These are phyloP conservation scores for Senecio squalidus DNA, from an alignment of 140 eudicot genomes.

Conservation along the genomic window DNA sequence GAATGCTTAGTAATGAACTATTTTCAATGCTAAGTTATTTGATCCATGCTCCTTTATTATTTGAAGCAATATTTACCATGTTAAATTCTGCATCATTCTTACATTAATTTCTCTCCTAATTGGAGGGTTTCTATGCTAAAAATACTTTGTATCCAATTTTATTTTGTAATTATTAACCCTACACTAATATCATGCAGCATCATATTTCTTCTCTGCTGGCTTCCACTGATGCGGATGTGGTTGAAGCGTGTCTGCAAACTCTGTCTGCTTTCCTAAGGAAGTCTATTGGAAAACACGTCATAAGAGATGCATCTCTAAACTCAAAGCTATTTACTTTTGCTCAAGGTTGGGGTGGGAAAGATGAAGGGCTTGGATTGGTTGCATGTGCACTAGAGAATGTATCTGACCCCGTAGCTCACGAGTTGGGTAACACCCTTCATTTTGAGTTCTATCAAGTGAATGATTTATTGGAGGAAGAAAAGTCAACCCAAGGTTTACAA, in stretches of 20 bases:
- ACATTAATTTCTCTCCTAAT: background rate
- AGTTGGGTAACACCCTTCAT: conserved; percentile 86
- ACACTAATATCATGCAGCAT: conserved; percentile 60
- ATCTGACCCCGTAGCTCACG: conserved; percentile 54
- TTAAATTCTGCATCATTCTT: background rate
- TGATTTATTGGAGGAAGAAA: conserved; percentile 43
- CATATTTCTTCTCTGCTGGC: conserved; percentile 91
- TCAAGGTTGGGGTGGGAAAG: conserved; percentile 99
- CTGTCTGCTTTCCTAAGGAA: conserved; percentile 82
- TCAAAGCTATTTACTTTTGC: conserved; percentile 87
- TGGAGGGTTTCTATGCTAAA: background rate
- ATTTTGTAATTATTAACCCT: conserved; percentile 12
- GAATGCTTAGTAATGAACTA: no score
- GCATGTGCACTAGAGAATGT: conserved; percentile 67
- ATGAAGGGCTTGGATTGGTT: conserved; percentile 92
- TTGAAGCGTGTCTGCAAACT: conserved; percentile 91
- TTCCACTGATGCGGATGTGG: conserved; percentile 85
- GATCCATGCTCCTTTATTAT: background rate
- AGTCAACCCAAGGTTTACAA: conserved; percentile 56
- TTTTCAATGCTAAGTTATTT: no score
- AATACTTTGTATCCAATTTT: background rate
- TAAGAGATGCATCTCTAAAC: conserved; percentile 68
- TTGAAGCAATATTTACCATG: background rate
- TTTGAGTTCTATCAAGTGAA: conserved; percentile 80
- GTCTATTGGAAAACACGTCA: conserved; percentile 70